These are phyloP conservation scores for Westerdykella aurantiaca DNA, from an alignment of 2,329 filamentous ascomycete genomes.

Conservation along the genomic window DNA sequence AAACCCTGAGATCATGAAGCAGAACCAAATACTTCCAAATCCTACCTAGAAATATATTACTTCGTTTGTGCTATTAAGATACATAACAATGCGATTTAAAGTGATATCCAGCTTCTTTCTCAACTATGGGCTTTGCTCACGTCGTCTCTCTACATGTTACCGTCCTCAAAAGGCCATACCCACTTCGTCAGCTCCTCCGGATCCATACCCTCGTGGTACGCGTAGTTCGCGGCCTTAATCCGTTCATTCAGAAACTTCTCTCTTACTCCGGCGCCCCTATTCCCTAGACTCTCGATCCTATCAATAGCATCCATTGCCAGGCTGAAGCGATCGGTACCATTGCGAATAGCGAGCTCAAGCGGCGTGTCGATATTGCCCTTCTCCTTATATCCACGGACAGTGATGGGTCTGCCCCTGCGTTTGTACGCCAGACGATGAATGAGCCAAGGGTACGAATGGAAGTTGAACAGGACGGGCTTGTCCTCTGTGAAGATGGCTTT, in stretches of 20 bases:
- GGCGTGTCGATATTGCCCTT: slow-evolving; percentile 82
- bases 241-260: slow-evolving; percentile 61
- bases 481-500: slow-evolving; percentile 63
- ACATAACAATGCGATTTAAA: too few relatives aligned
- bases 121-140: too few relatives aligned
- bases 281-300: slow-evolving; percentile 56
- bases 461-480: slow-evolving; percentile 74
- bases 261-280: slow-evolving; percentile 56
- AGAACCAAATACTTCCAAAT: too few relatives aligned
- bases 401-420: slow-evolving; percentile 63
- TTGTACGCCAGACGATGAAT: slow-evolving; percentile 73
- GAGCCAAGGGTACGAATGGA: slow-evolving; percentile 78
- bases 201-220: slow-evolving; percentile 65
- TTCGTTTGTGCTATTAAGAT: too few relatives aligned
- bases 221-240: slow-evolving; percentile 58
- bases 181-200: slow-evolving; percentile 60
- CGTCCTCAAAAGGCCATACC: slow-evolving; percentile 53
- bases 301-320: slow-evolving; percentile 73
- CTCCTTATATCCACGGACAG: slow-evolving; percentile 74
- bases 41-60: too few relatives aligned
- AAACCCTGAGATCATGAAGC: too few relatives aligned
- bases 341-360: slow-evolving; percentile 70
- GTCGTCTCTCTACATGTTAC: too few relatives aligned
- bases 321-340: slow-evolving; percentile 71
- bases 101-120: too few relatives aligned